These are phyloP conservation scores for Cladosporium oxysporum DNA, from an alignment of 2,329 filamentous ascomycete species.

Conservation along the genomic window DNA sequence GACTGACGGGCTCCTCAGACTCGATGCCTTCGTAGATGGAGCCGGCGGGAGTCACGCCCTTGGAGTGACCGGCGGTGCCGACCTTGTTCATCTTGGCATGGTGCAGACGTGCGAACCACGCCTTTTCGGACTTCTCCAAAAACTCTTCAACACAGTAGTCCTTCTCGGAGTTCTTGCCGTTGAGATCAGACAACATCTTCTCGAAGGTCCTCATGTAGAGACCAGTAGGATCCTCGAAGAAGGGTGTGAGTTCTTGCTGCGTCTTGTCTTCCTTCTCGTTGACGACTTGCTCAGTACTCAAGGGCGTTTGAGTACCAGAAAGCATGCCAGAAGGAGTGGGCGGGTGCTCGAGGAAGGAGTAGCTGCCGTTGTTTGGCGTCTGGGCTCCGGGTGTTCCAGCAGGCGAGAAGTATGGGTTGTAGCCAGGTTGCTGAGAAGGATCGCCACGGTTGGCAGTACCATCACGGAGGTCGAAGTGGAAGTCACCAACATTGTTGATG, in stretches of 20 bases:
- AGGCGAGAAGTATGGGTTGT: conserved; percentile 29
- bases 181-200: conserved; percentile 57
- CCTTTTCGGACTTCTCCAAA: conserved; percentile 65
- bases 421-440: neutral
- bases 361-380: conserved; percentile 27
- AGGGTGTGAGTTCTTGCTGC: conserved; percentile 66
- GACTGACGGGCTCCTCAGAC: conserved; percentile 45
- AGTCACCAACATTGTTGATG: conserved; percentile 29
- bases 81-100: conserved; percentile 59
- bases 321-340: conserved; percentile 26
- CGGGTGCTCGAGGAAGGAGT: conserved; percentile 33
- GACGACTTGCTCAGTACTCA: conserved; percentile 60
- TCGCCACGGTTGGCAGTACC: conserved; percentile 26
- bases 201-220: conserved; percentile 62
- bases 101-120: conserved; percentile 63
- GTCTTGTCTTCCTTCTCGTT: conserved; percentile 62
- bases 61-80: conserved; percentile 34
- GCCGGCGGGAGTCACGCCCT: conserved; percentile 39
- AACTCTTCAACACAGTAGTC: conserved; percentile 66
- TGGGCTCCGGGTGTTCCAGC: conserved; percentile 24
- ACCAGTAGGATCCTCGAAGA: conserved; percentile 66
- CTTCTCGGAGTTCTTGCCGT: conserved; percentile 58
- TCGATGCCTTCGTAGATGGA: conserved; percentile 45
- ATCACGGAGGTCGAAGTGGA: conserved; percentile 36
- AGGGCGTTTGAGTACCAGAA: conserved; percentile 32